phyloP scores from a whole-genome alignment of 495 filamentous ascomycete species.

The Chaetomidium leptoderma region DNA sequence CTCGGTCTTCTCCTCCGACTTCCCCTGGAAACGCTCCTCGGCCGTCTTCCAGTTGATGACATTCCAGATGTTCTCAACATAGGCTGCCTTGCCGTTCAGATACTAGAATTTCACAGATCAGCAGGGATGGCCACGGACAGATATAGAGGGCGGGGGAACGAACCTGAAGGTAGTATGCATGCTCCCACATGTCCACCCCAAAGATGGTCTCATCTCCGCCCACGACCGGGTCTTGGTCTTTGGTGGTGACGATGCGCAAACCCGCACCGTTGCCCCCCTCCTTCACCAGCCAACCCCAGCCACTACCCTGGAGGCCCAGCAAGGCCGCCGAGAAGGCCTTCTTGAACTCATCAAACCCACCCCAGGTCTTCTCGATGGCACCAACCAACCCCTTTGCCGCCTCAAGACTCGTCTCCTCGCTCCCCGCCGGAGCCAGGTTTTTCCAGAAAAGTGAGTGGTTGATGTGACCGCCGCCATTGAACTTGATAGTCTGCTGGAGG shows the following conservation, averaged over 20 bases:
- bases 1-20: constrained; percentile 32
- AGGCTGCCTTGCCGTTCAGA: constrained; percentile 95
- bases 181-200: constrained; percentile 96
- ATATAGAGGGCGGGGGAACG: constrained; percentile 43
- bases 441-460: constrained; percentile 95
- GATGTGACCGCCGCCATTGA: constrained; percentile 88
- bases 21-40: constrained; percentile 67
- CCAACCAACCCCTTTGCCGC: constrained; percentile 56
- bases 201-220: constrained; percentile 80
- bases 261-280: constrained; percentile 66
- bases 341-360: constrained; percentile 68
- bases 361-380: constrained; percentile 61
- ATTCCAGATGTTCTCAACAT: constrained; percentile 94
- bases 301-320: constrained; percentile 50
- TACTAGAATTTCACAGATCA: constrained; percentile 47
- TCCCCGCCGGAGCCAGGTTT: constrained; percentile 71
- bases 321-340: constrained; percentile 71
- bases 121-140: not conserved
- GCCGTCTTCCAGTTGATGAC: constrained; percentile 97
- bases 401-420: constrained; percentile 59
- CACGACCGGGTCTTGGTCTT: constrained; percentile 91
- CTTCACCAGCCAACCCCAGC: constrained; percentile 89
- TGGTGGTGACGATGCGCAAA: constrained; percentile 72
- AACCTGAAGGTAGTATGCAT: constrained; percentile 72
- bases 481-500: constrained; percentile 76